Conservation (phyloP, 352 stramenopile genomes). For the Globisporangium abappressorium region DNA sequence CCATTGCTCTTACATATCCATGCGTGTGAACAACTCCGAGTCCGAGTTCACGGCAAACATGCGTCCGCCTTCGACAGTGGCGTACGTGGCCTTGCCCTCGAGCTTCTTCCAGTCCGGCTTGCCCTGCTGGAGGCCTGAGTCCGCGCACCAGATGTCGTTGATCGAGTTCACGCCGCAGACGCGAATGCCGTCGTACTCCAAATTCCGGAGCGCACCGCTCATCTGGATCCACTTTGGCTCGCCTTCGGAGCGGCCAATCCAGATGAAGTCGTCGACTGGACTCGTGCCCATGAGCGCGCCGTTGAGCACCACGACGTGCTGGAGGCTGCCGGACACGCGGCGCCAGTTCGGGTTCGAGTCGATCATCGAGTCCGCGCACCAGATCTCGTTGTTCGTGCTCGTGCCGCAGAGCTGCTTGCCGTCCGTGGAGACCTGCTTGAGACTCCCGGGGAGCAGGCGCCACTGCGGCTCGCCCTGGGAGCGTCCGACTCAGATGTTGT, state of each 20-base stretch:
- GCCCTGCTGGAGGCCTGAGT: slow-evolving; percentile 7
- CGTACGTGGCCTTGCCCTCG: slow-evolving; percentile 5
- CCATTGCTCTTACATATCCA: slow-evolving; percentile 1
- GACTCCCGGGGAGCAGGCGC: slow-evolving; percentile 14
- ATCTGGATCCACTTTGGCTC: slow-evolving; percentile 25
- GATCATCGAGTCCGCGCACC: slow-evolving; percentile 24
- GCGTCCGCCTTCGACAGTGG: not conserved
- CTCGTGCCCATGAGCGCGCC: slow-evolving; percentile 14
- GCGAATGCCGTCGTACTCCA: slow-evolving; percentile 27
- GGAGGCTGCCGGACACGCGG: not conserved
- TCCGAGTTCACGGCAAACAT: slow-evolving; percentile 16
- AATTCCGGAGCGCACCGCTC: slow-evolving; percentile 17
- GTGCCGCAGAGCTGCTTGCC: slow-evolving; percentile 28
- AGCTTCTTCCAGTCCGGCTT: slow-evolving; percentile 12
- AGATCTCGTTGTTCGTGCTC: slow-evolving; percentile 21
- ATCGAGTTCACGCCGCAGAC: slow-evolving; percentile 20
- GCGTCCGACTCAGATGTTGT: slow-evolving; percentile 20
- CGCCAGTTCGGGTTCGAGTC: slow-evolving; percentile 15
- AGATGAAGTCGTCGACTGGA: slow-evolving; percentile 19
- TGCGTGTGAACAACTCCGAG: slow-evolving; percentile 12
- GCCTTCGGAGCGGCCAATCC: slow-evolving; percentile 15
- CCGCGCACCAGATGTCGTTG: slow-evolving; percentile 19
- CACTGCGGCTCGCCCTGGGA: slow-evolving; percentile 13
- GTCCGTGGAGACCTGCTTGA: slow-evolving; percentile 26
- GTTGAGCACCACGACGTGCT: slow-evolving; percentile 16